These are phyloP conservation scores for Beauveria caledonica DNA, from an alignment of 2,329 filamentous ascomycete genomes.

Conservation along the genomic window DNA sequence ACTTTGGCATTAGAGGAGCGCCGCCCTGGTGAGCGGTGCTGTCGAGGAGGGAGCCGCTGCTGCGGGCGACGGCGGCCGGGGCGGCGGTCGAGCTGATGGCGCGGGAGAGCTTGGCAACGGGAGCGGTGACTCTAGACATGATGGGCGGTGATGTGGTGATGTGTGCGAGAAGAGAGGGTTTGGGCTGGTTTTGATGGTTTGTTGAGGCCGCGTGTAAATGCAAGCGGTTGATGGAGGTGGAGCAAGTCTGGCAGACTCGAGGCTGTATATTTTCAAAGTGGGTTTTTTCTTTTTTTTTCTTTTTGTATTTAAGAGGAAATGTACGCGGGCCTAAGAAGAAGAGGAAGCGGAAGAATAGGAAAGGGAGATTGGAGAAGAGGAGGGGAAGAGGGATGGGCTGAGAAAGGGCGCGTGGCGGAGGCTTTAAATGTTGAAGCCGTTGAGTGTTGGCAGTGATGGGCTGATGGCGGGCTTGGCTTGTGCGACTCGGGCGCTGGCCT, in stretches of 20 bases:
- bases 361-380: neutral
- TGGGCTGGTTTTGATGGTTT: neutral
- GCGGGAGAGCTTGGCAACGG: constrained; percentile 41
- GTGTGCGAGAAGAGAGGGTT: neutral
- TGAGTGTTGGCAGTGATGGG: neutral
- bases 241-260: neutral
- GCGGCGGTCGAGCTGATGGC: constrained; percentile 28
- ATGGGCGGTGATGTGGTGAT: constrained; percentile 7
- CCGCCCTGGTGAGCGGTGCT: constrained; percentile 27
- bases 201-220: neutral
- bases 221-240: too few relatives aligned
- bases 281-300: neutral
- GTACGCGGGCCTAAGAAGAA: neutral
- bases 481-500: too few relatives aligned
- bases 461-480: neutral
- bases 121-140: constrained; percentile 44
- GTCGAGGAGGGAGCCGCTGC: constrained; percentile 27
- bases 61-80: constrained; percentile 29
- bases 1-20: constrained; percentile 37
- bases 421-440: constrained; percentile 4
- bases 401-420: neutral
- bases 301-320: neutral
- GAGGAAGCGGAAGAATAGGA: neutral
- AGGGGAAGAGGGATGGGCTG: too few relatives aligned
- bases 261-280: neutral